phyloP scores from a whole-genome alignment of 1,139 yeast genomes.

The Saccharomyces pastorianus region DNA sequence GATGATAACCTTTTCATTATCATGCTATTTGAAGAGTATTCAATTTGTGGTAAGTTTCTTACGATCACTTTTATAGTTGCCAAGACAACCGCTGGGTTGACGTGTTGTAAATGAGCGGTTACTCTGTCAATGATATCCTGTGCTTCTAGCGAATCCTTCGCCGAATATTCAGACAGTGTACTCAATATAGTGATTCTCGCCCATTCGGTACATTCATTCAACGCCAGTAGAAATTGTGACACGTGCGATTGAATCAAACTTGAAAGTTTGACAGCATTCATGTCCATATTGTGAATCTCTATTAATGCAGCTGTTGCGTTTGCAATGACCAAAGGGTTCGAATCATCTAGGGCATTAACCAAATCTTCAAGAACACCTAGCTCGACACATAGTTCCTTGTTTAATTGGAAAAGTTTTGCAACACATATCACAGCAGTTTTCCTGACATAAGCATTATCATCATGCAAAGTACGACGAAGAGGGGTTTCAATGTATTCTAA shows the following conservation, averaged over 20 bases:
- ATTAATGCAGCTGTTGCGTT: constrained; percentile 81
- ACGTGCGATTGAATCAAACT: constrained; percentile 35
- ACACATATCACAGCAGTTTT: constrained; percentile 97
- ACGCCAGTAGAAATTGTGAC: constrained; percentile 56
- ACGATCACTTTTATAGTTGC: constrained; percentile 78
- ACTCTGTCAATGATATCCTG: constrained; percentile 84
- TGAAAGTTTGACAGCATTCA: constrained; percentile 33
- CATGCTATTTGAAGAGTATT: constrained; percentile 12
- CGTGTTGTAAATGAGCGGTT: constrained; percentile 94
- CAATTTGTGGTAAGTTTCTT: constrained; percentile 53
- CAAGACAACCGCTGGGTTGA: constrained; percentile 89
- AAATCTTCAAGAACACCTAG: constrained; percentile 75
- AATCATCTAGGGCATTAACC: constrained; percentile 65
- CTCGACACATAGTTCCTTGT: constrained; percentile 72
- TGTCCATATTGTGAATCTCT: constrained; percentile 70
- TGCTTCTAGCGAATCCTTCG: constrained; percentile 55
- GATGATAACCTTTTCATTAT: constrained; percentile 67
- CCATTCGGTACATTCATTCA: constrained; percentile 98
- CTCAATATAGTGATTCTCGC: constrained; percentile 86
- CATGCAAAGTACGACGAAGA: constrained; percentile 70
- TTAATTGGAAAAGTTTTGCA: constrained; percentile 85
- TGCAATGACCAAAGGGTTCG: constrained; percentile 95
- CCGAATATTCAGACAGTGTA: constrained; percentile 65
- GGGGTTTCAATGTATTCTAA: constrained; percentile 93
- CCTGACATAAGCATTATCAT: constrained; percentile 94